Percentiles rank a stretch among this genome's conserved stretches.
Evolutionary conservation across 2,329 filamentous ascomycete genomes (phyloP).

Genomic region (Arthrobotrys iridis): DNA sequence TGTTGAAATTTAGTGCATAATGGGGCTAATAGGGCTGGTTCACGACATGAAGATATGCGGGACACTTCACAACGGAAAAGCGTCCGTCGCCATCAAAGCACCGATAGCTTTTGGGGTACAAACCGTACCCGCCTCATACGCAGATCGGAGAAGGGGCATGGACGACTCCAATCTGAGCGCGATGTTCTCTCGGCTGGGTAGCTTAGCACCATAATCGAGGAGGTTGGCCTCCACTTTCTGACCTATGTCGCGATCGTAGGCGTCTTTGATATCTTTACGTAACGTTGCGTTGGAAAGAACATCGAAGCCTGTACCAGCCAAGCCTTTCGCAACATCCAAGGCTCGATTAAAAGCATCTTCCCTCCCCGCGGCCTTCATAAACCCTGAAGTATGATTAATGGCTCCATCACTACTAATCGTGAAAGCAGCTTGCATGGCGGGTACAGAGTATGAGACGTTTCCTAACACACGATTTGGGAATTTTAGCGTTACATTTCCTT

Average conservation of each 20-base stretch:
- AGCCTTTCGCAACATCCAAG: conserved; percentile 64
- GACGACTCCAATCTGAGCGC: background rate
- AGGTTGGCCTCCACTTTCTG: background rate
- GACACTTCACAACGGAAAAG: background rate
- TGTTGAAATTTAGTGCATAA: no score
- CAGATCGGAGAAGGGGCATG: background rate
- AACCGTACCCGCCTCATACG: background rate
- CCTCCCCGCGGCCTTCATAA: conserved; percentile 66
- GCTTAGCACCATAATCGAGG: background rate
- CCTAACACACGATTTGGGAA: conserved; percentile 60
- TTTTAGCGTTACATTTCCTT: conserved; percentile 42
- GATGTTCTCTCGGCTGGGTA: conserved; percentile 3
- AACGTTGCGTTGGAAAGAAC: conserved; percentile 63
- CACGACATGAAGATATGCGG: no score
- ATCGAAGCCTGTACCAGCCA: conserved; percentile 66
- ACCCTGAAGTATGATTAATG: conserved; percentile 68
- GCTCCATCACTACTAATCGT: conserved; percentile 63
- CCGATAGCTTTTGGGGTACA: conserved; percentile 21
- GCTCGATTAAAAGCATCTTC: conserved; percentile 64
- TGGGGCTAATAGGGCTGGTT: no score
- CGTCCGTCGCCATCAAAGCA: conserved; percentile 33
- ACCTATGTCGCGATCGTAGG: conserved; percentile 59
- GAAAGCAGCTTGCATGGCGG: conserved; percentile 62
- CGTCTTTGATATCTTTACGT: conserved; percentile 63
- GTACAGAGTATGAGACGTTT: conserved; percentile 63